phyloP scores from a whole-genome alignment of 2,329 filamentous ascomycete species.

The Massarina eburnea region DNA sequence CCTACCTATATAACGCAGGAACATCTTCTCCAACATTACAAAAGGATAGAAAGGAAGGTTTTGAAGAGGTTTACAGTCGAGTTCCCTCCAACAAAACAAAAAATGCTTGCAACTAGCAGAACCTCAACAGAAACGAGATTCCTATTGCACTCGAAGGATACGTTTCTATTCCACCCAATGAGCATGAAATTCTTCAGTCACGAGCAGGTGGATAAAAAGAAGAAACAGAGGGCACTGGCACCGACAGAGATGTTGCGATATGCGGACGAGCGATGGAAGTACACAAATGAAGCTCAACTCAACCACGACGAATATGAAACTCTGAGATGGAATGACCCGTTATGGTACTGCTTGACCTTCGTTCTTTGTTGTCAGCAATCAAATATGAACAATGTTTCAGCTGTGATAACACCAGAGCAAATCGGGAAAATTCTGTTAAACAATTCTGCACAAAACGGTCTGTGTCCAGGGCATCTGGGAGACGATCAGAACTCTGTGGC shows the following conservation, averaged over 20 bases:
- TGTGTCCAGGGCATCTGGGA: neutral
- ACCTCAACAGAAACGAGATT: conserved; percentile 7
- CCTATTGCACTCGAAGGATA: conserved; percentile 10
- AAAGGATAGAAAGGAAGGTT: neutral
- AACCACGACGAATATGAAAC: neutral
- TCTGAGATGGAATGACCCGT: neutral
- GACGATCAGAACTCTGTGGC: neutral
- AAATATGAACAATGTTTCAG: neutral
- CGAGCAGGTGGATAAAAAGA: too few species aligned
- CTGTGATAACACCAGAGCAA: neutral
- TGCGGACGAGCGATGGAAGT: neutral
- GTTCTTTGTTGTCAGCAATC: neutral
- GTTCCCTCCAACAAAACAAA: neutral
- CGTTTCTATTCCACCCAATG: conserved; percentile 5
- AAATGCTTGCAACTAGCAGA: conserved; percentile 10
- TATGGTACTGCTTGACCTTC: neutral
- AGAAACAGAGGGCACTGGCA: too few species aligned
- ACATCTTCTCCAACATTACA: neutral
- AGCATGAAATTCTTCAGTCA: neutral
- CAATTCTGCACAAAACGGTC: neutral
- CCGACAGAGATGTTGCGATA: neutral
- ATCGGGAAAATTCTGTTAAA: neutral
- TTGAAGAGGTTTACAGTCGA: conserved; percentile 7
- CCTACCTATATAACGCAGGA: too few species aligned
- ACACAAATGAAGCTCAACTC: neutral